Base-by-base conservation (phyloP, 2,329 filamentous ascomycete species). In the Penicillium sp. region DNA sequence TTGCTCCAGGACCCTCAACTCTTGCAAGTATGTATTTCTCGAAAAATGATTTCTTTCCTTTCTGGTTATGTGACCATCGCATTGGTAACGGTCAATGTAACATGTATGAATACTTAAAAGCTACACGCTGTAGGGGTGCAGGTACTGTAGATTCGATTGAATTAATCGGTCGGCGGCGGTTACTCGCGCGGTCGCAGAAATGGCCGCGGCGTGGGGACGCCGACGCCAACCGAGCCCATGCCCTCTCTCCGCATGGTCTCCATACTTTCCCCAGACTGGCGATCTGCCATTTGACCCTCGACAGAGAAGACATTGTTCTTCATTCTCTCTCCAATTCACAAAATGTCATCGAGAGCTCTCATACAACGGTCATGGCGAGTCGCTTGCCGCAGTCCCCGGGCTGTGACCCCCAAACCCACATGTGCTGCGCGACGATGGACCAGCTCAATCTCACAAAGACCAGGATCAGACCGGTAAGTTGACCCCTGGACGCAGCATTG, bases 391-490 rank as follows among this genome's bases (percentile, higher is more conserved):
- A 38, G 47, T 28, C 13, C 42, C 7, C n/a, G 45, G 12, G 13
- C 37, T 28, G 11, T 48, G 42, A 24, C 28, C 9, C 43, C 47
- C n/a, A 24, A 18, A 2, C 28, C 35, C 13, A 40, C 48, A 24
- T 32, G 46, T 41, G 28, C 52, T 40, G 52, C 58, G 40, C 61
- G 66, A 63, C 66, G 75, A 73, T 79, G 76, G 73, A 74, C 72
- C 50, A 66, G 64, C 47, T 76, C 77, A 29, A 73, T 83, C 46
- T 81, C 79, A 24, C 80, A 82, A 54, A 72, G 74, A 40, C 77
- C 77, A 36, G 80, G 76, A 39, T 79, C 80, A 49, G 81, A 84
- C 62, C 75, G 74, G 81, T 83, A 71, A 54, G 74, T n/a, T 25
- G 18, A 18, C 18, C 18, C 18, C 18, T 18, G 18, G 18, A 18